Evolutionary conservation across 352 stramenopile genomes (phyloP).

Genomic region (Globisporangium emineosum): DNA sequence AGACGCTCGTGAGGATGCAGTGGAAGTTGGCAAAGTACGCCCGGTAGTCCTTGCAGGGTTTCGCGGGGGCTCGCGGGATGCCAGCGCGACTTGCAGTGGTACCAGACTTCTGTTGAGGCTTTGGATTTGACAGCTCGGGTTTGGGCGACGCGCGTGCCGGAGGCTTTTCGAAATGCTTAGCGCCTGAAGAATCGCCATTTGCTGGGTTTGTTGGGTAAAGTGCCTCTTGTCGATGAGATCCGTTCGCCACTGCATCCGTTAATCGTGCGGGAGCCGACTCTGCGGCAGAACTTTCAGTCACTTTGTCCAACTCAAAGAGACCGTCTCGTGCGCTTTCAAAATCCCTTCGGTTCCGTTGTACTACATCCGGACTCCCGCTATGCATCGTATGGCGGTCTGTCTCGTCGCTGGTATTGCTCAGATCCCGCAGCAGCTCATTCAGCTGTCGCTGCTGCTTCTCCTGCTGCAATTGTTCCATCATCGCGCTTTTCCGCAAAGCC

Average conservation of each 20-base stretch:
- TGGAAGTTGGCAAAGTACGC: constrained; percentile 67
- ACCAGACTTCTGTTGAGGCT: background rate
- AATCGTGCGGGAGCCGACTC: background rate
- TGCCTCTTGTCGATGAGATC: background rate
- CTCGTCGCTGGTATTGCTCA: background rate
- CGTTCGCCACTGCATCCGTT: too few relatives aligned
- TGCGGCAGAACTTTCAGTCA: background rate
- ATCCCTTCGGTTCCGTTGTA: background rate
- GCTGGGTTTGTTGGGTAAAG: background rate
- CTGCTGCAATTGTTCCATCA: constrained; percentile 35
- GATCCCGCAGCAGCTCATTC: background rate
- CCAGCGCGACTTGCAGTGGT: too few relatives aligned
- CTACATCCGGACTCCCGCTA: background rate
- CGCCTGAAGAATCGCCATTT: background rate
- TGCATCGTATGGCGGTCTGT: background rate
- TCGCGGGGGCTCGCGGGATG: constrained; percentile 14
- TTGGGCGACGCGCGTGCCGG: background rate
- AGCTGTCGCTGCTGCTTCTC: constrained; percentile 22
- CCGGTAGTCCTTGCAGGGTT: constrained; percentile 48
- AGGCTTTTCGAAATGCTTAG: background rate
- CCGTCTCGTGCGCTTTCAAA: background rate
- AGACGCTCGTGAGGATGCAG: constrained; percentile 73
- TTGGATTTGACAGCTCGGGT: background rate
- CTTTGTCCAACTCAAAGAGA: too few relatives aligned
- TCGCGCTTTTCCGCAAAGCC: constrained; percentile 26